phyloP scores from a whole-genome alignment of 495 filamentous ascomycete genomes.

The Lichina pygmaea region DNA sequence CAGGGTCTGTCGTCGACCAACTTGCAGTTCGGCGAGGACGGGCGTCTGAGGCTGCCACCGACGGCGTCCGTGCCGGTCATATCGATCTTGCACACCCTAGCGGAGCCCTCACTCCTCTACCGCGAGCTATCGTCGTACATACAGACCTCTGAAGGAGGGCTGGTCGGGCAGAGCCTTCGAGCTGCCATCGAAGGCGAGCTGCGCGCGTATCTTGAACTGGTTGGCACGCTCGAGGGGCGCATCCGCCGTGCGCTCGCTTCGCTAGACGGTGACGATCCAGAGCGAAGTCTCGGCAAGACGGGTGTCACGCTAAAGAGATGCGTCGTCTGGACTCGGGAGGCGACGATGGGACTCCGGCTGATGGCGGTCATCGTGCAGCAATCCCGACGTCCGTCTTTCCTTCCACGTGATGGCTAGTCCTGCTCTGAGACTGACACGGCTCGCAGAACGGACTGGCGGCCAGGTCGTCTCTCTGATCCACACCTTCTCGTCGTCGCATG shows the following conservation, averaged over 20 bases:
- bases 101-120: slow-evolving; percentile 82
- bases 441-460: slow-evolving; percentile 51
- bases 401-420: not conserved
- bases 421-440: not conserved
- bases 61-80: slow-evolving; percentile 64
- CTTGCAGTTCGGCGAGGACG: slow-evolving; percentile 40
- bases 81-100: slow-evolving; percentile 66
- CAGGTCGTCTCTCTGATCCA: slow-evolving; percentile 89
- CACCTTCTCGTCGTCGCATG: slow-evolving; percentile 74
- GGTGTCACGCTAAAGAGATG: slow-evolving; percentile 93
- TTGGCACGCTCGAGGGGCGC: slow-evolving; percentile 84
- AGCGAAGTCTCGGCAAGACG: slow-evolving; percentile 47
- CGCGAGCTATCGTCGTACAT: slow-evolving; percentile 54
- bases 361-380: slow-evolving; percentile 90
- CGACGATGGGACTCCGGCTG: slow-evolving; percentile 82
- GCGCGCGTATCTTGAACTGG: slow-evolving; percentile 71
- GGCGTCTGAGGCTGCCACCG: slow-evolving; percentile 42
- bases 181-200: slow-evolving; percentile 68
- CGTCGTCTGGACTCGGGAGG: slow-evolving; percentile 90
- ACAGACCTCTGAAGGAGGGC: slow-evolving; percentile 35
- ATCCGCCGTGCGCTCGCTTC: slow-evolving; percentile 54
- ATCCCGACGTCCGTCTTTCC: slow-evolving; percentile 30
- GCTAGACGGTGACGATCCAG: slow-evolving; percentile 32
- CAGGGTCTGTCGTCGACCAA: slow-evolving; percentile 77
- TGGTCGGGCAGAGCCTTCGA: slow-evolving; percentile 84